Base-by-base conservation (phyloP, 106 monocot genomes). In the Dendrobium huoshanense region DNA sequence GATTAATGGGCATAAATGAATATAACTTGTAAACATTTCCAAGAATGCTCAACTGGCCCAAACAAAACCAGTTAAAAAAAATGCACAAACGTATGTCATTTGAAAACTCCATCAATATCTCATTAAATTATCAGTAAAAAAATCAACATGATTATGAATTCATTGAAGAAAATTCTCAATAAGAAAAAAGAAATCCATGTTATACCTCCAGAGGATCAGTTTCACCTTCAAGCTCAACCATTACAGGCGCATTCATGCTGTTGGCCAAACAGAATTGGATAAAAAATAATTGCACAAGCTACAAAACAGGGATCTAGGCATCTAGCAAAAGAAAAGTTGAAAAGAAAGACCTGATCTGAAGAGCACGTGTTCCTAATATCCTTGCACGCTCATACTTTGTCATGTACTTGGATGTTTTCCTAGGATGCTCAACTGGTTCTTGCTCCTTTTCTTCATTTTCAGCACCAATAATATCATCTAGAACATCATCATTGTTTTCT, bases 231-330 rank as follows among this genome's bases (percentile, higher is more conserved):
- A 93, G 77, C 85, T 93, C 93, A 41, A 90, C 93, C 93, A 93
- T 93, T 24, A 93, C 93, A 59, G 93, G 90, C 17, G 90, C 93
- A 85, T 93, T 93, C 93, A 93, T 93, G 85, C 93, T 93, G 88
- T 83, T 77, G 42, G 79, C 10, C 55, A 61, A 65, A 43, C 65
- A 79, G 10, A 51, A 41, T 3, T 31, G 24, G 9, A 29, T 45
- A 7, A 80, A 76, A 67, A 15, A 55, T 13, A 47, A 25, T 9
- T 37, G 4, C 11, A 6, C 0, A 43, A 78, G 44, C 22, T 41
- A 82, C 20, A 56, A 61, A 19, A 40, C 17, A 31, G 5, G 54
- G 16, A 64, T 33, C 10, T n/a, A 31, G 5, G 54, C 17, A 64
- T 33, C 10, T 37, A 7, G 2, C 55, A 24, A 51, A 24, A 72